phyloP scores from a whole-genome alignment of 139 green algal genomes.

The Monoraphidium neglectum region DNA sequence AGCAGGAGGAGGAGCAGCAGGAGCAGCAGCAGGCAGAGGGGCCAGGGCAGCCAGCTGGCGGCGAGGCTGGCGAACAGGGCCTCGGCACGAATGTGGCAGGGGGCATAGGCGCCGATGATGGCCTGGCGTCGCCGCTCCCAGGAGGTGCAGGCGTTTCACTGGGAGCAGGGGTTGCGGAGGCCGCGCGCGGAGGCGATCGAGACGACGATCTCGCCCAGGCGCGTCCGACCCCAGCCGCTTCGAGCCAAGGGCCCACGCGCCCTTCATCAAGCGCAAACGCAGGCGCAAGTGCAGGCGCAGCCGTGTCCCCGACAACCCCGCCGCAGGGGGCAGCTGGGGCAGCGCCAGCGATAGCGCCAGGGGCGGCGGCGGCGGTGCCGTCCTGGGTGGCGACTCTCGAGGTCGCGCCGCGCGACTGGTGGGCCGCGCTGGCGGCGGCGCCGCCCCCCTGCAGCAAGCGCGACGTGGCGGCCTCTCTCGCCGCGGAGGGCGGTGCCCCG shows the following conservation, averaged over 20 bases:
- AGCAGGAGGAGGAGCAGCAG: not conserved
- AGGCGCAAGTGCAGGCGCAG: no score
- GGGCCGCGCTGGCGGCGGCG: constrained; percentile 46
- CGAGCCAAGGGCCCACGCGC: no score
- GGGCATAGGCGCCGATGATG: not conserved
- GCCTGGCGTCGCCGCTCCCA: not conserved
- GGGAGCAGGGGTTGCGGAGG: not conserved
- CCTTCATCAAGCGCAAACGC: no score
- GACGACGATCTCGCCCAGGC: not conserved
- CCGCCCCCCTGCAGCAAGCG: constrained; percentile 56
- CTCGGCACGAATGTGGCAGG: no score
- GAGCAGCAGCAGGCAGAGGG: not conserved
- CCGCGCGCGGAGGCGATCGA: not conserved
- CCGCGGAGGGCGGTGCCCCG: constrained; percentile 6
- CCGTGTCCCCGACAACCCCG: no score
- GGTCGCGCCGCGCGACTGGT: constrained; percentile 50
- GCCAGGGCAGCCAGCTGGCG: no score
- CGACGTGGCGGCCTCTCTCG: constrained; percentile 29
- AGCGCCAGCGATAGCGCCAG: no score
- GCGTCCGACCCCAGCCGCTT: no score
- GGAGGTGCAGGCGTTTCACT: not conserved
- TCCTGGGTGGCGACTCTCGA: constrained; percentile 19
- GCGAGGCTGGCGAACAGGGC: no score
- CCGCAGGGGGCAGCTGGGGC: no score
- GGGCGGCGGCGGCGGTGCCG: not conserved